A percentile compares a stretch with the other conserved stretches of the same genome.
Conservation (phyloP, 169 alveolate species). For the Babesia ovata region DNA sequence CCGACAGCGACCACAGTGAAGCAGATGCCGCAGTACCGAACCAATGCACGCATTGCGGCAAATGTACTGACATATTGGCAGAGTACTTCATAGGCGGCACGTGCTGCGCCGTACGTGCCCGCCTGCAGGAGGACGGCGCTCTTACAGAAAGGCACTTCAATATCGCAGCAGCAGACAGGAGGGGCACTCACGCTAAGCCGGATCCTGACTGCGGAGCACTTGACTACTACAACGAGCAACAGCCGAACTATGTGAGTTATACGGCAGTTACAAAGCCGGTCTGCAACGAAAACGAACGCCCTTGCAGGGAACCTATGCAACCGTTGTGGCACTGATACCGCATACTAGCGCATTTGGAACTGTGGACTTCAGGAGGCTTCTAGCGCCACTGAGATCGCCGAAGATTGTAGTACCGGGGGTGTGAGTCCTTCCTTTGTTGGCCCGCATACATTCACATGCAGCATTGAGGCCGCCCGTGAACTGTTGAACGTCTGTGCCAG, state of each 20-base stretch:
- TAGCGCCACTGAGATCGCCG: conserved; percentile 1
- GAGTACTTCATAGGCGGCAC: conserved; percentile 49
- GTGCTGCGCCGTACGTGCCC: conserved; percentile 31
- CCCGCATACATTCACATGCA: neutral
- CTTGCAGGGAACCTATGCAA: neutral
- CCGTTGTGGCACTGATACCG: conserved; percentile 26
- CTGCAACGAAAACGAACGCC: neutral
- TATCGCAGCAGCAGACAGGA: neutral
- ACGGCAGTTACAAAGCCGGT: neutral
- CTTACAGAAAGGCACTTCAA: conserved; percentile 18
- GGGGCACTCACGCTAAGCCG: neutral
- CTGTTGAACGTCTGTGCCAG: conserved; percentile 26
- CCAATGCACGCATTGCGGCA: neutral
- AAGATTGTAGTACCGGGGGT: conserved; percentile 28
- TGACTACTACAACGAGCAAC: neutral
- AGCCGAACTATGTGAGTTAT: neutral
- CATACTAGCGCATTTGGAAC: conserved; percentile 55
- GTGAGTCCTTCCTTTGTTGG: neutral
- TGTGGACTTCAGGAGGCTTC: conserved; percentile 1
- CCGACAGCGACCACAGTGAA: neutral
- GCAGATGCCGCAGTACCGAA: too few relatives aligned
- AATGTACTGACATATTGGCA: conserved; percentile 25
- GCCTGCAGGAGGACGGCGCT: conserved; percentile 11
- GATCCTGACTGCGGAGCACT: conserved; percentile 7
- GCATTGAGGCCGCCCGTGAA: conserved; percentile 1